Evolutionary conservation across 805 yeast genomes (phyloP).

Genomic region (Tetrapisispora pingtungensis): DNA sequence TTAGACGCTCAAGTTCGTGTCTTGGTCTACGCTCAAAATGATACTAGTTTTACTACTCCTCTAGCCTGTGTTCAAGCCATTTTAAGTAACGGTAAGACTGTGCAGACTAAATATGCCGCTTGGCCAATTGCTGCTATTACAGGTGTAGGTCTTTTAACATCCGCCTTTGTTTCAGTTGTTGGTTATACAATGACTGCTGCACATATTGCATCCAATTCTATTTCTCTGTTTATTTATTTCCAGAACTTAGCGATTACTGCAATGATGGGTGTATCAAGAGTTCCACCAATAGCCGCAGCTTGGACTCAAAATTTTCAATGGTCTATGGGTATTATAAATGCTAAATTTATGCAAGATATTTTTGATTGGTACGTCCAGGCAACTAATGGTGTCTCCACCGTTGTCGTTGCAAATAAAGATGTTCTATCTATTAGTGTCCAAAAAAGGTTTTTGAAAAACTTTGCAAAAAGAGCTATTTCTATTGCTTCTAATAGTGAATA

Average conservation of each 20-base stretch:
- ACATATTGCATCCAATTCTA: slow-evolving; percentile 93
- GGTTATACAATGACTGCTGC: slow-evolving; percentile 93
- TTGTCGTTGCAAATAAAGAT: slow-evolving; percentile 53
- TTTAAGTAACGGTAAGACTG: slow-evolving; percentile 82
- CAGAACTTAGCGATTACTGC: slow-evolving; percentile 86
- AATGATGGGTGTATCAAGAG: slow-evolving; percentile 87
- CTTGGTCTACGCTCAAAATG: slow-evolving; percentile 43
- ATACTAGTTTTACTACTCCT: slow-evolving; percentile 34
- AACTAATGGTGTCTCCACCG: slow-evolving; percentile 84
- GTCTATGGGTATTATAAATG: slow-evolving; percentile 85
- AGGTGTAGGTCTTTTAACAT: slow-evolving; percentile 76
- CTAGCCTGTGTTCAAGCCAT: slow-evolving; percentile 91
- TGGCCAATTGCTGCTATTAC: slow-evolving; percentile 95
- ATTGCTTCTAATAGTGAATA: slow-evolving; percentile 28
- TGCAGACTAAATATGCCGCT: slow-evolving; percentile 80
- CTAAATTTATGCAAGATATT: slow-evolving; percentile 67
- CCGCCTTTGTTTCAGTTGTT: slow-evolving; percentile 75
- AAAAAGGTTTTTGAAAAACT: slow-evolving; percentile 39
- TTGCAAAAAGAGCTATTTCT: slow-evolving; percentile 27
- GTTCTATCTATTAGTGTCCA: slow-evolving; percentile 79
- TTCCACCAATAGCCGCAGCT: slow-evolving; percentile 95
- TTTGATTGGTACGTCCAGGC: slow-evolving; percentile 92
- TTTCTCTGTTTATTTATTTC: slow-evolving; percentile 86
- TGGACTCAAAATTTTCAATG: slow-evolving; percentile 97
- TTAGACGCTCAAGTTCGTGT: slow-evolving; percentile 86